phyloP scores from a whole-genome alignment of 768 basidiomycete species.

The Mycena crocata region DNA sequence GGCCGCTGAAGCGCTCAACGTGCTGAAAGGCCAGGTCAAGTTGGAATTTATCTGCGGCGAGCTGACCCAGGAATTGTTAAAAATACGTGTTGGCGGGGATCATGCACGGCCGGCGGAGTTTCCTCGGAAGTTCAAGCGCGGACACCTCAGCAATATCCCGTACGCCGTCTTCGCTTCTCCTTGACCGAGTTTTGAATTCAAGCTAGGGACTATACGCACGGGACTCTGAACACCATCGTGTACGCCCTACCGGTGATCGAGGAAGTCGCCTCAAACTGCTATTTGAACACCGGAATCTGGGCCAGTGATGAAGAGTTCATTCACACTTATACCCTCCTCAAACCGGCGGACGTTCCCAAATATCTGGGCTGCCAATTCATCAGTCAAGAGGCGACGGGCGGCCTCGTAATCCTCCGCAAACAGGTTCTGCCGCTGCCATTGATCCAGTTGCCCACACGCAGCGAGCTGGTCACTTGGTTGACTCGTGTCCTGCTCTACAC shows the following conservation, averaged over 20 bases:
- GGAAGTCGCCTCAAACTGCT: conserved; percentile 18
- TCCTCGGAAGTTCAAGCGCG: conserved; percentile 7
- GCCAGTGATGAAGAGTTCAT: conserved; percentile 18
- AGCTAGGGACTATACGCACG: conserved; percentile 20
- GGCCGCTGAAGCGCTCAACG: neutral
- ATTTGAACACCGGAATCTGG: conserved; percentile 17
- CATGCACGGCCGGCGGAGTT: conserved; percentile 9
- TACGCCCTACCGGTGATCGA: conserved; percentile 14
- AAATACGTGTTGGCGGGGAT: conserved; percentile 17
- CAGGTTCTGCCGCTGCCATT: conserved; percentile 7
- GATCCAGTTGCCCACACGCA: conserved; percentile 1
- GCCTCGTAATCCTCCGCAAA: conserved; percentile 11
- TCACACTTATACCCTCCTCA: conserved; percentile 23
- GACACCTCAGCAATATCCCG: conserved; percentile 20
- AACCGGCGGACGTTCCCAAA: conserved; percentile 12
- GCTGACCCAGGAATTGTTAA: conserved; percentile 13
- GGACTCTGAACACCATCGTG: conserved; percentile 15
- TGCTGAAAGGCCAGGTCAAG: conserved; percentile 16
- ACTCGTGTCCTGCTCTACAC: conserved; percentile 16
- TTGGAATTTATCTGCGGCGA: conserved; percentile 20
- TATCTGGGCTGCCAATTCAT: conserved; percentile 16
- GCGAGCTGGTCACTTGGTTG: conserved; percentile 20
- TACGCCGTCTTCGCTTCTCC: neutral
- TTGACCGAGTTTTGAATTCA: neutral
- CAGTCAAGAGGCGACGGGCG: neutral